Percentiles rank a stretch among this genome's conserved stretches.
Evolutionary conservation across 495 filamentous ascomycete species (phyloP).

Genomic region (Stereocaulon alpinum): DNA sequence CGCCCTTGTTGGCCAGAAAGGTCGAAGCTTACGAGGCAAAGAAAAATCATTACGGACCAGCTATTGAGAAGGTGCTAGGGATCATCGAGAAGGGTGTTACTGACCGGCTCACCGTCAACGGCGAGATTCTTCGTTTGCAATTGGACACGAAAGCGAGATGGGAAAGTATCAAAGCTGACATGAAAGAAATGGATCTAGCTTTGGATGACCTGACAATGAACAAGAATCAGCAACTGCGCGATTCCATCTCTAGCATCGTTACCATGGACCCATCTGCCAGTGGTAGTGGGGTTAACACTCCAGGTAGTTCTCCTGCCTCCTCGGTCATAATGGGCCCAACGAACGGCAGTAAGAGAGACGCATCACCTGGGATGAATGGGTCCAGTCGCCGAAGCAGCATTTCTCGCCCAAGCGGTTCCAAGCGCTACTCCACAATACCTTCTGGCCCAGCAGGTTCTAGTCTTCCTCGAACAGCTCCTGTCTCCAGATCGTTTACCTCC

Average conservation of each 20-base stretch:
- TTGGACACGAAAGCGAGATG: slow-evolving; percentile 71
- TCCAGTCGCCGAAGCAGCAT: slow-evolving; percentile 42
- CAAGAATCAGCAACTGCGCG: slow-evolving; percentile 63
- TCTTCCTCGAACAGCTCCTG: slow-evolving; percentile 30
- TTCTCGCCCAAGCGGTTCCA: slow-evolving; percentile 31
- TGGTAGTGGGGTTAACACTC: slow-evolving; percentile 59
- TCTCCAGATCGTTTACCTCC: slow-evolving; percentile 23
- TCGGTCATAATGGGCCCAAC: slow-evolving; percentile 61
- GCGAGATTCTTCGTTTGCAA: slow-evolving; percentile 78
- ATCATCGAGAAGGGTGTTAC: slow-evolving; percentile 91
- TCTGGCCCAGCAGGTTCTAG: slow-evolving; percentile 31
- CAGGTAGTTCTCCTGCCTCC: slow-evolving; percentile 80
- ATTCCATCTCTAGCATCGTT: slow-evolving; percentile 86
- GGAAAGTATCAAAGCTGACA: slow-evolving; percentile 62
- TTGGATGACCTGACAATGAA: slow-evolving; percentile 64
- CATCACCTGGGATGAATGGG: slow-evolving; percentile 30
- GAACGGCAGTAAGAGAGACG: slow-evolving; percentile 29
- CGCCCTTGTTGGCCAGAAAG: slow-evolving; percentile 57
- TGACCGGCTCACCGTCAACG: slow-evolving; percentile 86
- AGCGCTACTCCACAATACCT: slow-evolving; percentile 29
- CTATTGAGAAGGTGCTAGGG: slow-evolving; percentile 77
- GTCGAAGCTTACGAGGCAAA: slow-evolving; percentile 93
- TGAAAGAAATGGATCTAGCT: slow-evolving; percentile 60
- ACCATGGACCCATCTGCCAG: slow-evolving; percentile 74
- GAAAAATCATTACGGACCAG: slow-evolving; percentile 88